Base-by-base conservation (phyloP, 1,284 basidiomycete genomes). In the Abortiporus biennis region DNA sequence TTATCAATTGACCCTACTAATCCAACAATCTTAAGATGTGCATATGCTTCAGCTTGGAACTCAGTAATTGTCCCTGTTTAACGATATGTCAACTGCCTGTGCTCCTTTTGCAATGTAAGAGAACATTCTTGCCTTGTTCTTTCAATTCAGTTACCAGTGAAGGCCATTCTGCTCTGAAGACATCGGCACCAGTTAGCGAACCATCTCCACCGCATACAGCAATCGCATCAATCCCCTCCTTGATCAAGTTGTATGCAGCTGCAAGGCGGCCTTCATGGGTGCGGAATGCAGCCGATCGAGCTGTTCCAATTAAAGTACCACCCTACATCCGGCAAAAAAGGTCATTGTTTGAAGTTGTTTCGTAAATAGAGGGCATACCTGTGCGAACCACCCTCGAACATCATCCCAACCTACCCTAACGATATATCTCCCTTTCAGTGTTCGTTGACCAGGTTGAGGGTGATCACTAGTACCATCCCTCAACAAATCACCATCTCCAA, bases 1-100 rank as follows among this genome's bases (percentile, higher is more conserved):
- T 99, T 99, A 69, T 99, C 95, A 62, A 99, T 98, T 3, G 92
- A 95, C 33, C 95, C 95, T 40, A 99, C 95, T 20, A 99, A 80
- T 32, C 96, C 95, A 52, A 94, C 95, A 55, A 99, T 97, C 65
- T 84, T 91, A 52, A 99, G 83, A 54, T 97, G 88, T 5, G 78
- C 71, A 57, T 94, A 85, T 6, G 69, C 67, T 31, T 72, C 60
- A 20, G 77, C 74, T 58, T 97, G 88, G 38, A 80, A 81, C 21
- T 80, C 70, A 1, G 80, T 80, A 60, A 98, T 97, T 49, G 74
- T 72, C 47, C 73, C 85, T 82, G 54, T 25, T 19, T 38, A 45
- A n/a, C 34, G 15, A 17, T 38, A 25, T 25, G 27, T 21, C 31
- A 25, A 21, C 16, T 15, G 16, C 40, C 22, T 3, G 20, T 32